These are phyloP conservation scores for Paecilomyces niveus DNA, from an alignment of 2,329 filamentous ascomycete species.

Conservation along the genomic window DNA sequence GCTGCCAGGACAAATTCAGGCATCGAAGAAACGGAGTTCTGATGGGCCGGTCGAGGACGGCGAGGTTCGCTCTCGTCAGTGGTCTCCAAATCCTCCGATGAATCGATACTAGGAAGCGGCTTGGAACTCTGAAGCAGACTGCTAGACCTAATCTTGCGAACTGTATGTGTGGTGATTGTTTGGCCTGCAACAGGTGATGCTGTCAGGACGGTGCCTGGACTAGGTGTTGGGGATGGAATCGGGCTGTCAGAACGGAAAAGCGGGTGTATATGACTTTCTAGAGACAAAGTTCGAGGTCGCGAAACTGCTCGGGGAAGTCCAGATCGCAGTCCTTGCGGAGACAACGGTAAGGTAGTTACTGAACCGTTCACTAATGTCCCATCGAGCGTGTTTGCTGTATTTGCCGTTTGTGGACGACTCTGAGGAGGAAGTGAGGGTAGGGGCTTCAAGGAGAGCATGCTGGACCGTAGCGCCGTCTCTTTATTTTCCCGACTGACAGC, in stretches of 20 bases:
- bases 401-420: neutral
- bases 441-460: neutral
- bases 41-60: conserved; percentile 5
- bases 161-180: conserved; percentile 36
- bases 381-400: neutral
- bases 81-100: conserved; percentile 10
- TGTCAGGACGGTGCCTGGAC: conserved; percentile 48
- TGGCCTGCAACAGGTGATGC: conserved; percentile 50
- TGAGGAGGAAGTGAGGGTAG: neutral
- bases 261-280: conserved; percentile 51
- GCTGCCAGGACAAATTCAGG: conserved; percentile 38
- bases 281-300: conserved; percentile 8
- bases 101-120: conserved; percentile 12
- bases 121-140: conserved; percentile 22
- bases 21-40: conserved; percentile 12
- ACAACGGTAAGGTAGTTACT: neutral
- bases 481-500: conserved; percentile 2
- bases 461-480: conserved; percentile 7
- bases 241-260: conserved; percentile 50
- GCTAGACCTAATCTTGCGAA: conserved; percentile 30
- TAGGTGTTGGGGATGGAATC: conserved; percentile 44
- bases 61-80: conserved; percentile 1
- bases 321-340: conserved; percentile 4
- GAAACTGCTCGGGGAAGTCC: conserved; percentile 9
- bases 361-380: neutral